Conservation (phyloP, 768 basidiomycete genomes). For the Daedalea quercina region DNA sequence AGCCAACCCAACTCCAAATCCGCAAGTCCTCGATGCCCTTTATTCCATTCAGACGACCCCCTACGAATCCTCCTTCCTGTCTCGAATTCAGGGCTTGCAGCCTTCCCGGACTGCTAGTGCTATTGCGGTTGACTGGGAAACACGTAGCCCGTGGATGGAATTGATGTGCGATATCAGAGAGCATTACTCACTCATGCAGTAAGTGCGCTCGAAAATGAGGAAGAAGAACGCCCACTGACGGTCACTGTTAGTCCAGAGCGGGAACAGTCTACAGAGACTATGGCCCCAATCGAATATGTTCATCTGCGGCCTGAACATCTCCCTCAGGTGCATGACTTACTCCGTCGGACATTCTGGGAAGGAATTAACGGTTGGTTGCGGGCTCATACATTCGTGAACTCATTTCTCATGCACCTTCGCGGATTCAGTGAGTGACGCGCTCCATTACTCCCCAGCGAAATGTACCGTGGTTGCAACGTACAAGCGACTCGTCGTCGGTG, state of each 20-base stretch:
- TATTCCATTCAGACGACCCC: conserved; percentile 53
- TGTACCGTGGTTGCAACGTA: conserved; percentile 75
- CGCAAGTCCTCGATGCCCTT: conserved; percentile 42
- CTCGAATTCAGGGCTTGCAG: conserved; percentile 47
- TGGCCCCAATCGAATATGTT: conserved; percentile 56
- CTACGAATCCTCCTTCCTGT: conserved; percentile 59
- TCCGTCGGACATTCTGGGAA: conserved; percentile 66
- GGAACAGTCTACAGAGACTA: conserved; percentile 33
- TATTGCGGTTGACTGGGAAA: conserved; percentile 70
- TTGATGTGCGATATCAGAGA: conserved; percentile 67
- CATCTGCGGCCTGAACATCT: conserved; percentile 55
- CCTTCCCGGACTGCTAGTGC: conserved; percentile 25
- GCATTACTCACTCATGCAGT: conserved; percentile 62
- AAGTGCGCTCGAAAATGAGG: conserved; percentile 16
- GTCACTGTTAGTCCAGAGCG: conserved; percentile 43
- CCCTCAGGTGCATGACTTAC: conserved; percentile 63
- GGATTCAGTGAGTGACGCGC: conserved; percentile 56
- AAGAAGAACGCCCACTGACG: neutral
- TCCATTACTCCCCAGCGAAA: conserved; percentile 61
- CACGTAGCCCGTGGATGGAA: conserved; percentile 62
- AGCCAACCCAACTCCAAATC: conserved; percentile 17
- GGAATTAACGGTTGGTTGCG: conserved; percentile 57
- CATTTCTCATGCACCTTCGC: neutral
- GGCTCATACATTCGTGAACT: neutral
- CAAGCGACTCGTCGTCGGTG: conserved; percentile 64